Percentiles rank a stretch among this genome's conserved stretches.
These are phyloP conservation scores for maize (Zea mays) DNA, from an alignment of 176 grass and related monocot species.

Conservation along the genomic window Zm-B73-REFERENCE-NAM-5.0 NC_050100.1:214413001-214413500, in stretches of 20 bases:
- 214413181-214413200: conserved; percentile 78
- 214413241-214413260: conserved; percentile 93
- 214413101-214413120: not conserved
- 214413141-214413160: conserved; percentile 1
- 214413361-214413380: conserved; percentile 93
- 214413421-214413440: conserved; percentile 70
- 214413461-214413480: conserved; percentile 18
- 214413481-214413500: conserved; percentile 33
- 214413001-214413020: not conserved
- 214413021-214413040: not conserved
- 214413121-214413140: not conserved
- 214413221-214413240: conserved; percentile 93
- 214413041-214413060: not conserved
- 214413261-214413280: conserved; percentile 96
- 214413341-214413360: conserved; percentile 88
- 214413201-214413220: conserved; percentile 92
- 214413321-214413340: conserved; percentile 94
- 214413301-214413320: conserved; percentile 70
- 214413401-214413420: conserved; percentile 97
- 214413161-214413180: conserved; percentile 3
- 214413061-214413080: not conserved
- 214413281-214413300: conserved; percentile 92
- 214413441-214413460: conserved; percentile 67
- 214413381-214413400: conserved; percentile 97
- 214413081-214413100: not conserved